Evolutionary conservation across 257 asterid species (phyloP).

Genomic region (Nicotiana tomentosiformis): DNA sequence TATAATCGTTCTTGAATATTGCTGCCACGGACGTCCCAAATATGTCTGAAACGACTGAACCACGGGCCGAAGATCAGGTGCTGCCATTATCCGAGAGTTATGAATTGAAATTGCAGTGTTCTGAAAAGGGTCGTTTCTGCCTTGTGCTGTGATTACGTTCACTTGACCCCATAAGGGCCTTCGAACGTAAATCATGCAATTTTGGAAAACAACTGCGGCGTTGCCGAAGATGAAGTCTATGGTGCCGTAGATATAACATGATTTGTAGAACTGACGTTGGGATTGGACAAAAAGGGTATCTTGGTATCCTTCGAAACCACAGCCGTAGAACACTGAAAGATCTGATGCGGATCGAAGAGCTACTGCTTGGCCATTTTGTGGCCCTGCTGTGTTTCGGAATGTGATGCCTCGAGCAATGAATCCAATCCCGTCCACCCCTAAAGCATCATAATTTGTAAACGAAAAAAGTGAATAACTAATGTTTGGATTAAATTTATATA

Average conservation of each 20-base stretch:
- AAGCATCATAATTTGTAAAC: not conserved
- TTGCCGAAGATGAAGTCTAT: conserved; percentile 85
- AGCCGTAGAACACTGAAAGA: conserved; percentile 69
- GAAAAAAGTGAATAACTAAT: not conserved
- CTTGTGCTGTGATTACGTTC: conserved; percentile 77
- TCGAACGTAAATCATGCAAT: conserved; percentile 63
- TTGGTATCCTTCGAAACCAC: conserved; percentile 82
- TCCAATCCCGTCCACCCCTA: conserved; percentile 75
- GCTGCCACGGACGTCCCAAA: conserved; percentile 82
- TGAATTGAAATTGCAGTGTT: conserved; percentile 87
- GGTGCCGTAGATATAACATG: conserved; percentile 66
- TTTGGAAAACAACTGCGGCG: conserved; percentile 75
- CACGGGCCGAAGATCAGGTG: conserved; percentile 53
- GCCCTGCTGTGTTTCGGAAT: conserved; percentile 78
- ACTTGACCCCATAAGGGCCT: conserved; percentile 65
- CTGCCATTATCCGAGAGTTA: conserved; percentile 45
- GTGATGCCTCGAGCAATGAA: conserved; percentile 85
- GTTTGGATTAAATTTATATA: not conserved
- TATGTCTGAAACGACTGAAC: conserved; percentile 32
- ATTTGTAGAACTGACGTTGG: conserved; percentile 73
- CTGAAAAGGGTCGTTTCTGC: conserved; percentile 86
- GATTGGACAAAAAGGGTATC: conserved; percentile 79
- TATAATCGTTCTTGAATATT: conserved; percentile 61
- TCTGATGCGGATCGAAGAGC: conserved; percentile 87
- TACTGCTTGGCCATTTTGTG: conserved; percentile 64